Conservation (phyloP, 2,329 filamentous ascomycete species). For the Myriosclerotinia scirpicola region DNA sequence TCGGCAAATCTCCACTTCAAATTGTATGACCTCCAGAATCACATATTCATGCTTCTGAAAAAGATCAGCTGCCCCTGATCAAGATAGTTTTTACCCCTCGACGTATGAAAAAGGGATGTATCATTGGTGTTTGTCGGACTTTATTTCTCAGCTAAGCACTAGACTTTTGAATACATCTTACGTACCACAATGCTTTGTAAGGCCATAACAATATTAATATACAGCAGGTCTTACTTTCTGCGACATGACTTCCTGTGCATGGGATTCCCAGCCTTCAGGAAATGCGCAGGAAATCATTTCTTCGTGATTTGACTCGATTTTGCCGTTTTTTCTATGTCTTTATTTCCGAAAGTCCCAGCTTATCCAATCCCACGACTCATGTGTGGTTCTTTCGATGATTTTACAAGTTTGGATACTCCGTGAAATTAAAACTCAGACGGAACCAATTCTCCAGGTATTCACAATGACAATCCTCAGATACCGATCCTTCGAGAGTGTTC, state of each 20-base stretch:
- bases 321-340: neutral
- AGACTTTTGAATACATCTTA: neutral
- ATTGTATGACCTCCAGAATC: neutral
- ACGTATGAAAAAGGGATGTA: neutral
- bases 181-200: neutral
- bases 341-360: neutral
- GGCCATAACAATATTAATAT: neutral
- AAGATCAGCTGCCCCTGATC: neutral
- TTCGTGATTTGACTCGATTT: neutral
- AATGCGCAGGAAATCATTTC: neutral
- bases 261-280: neutral
- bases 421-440: too few species aligned
- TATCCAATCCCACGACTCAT: neutral
- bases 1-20: too few species aligned
- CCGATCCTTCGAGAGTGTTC: too few species aligned
- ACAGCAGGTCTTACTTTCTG: too few species aligned
- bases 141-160: neutral
- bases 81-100: neutral
- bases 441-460: too few species aligned
- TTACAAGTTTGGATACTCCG: neutral
- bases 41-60: neutral
- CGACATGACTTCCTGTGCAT: neutral
- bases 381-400: neutral
- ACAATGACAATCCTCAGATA: too few species aligned
- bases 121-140: neutral